phyloP scores from a whole-genome alignment of 2,329 filamentous ascomycete species.

The Aspergillus flavus region DNA sequence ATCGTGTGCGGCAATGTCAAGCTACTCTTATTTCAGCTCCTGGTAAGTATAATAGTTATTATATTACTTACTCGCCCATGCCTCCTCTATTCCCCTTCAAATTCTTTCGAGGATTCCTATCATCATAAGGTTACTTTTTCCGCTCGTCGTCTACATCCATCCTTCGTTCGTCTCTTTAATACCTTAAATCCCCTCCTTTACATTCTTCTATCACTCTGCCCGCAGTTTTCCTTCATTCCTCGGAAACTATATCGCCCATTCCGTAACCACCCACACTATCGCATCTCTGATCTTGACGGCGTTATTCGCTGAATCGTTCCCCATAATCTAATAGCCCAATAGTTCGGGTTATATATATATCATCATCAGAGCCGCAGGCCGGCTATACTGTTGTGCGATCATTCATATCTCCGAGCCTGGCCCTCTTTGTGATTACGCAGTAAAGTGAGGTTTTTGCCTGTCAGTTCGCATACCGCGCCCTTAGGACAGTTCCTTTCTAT shows the following conservation, averaged over 20 bases:
- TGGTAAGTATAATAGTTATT: constrained; percentile 19
- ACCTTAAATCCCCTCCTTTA: constrained; percentile 5
- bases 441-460: background rate
- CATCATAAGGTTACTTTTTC: background rate
- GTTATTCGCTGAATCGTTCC: background rate
- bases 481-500: constrained; percentile 30
- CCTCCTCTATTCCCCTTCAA: constrained; percentile 17
- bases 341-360: background rate
- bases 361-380: constrained; percentile 18
- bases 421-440: background rate
- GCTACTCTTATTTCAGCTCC: constrained; percentile 20
- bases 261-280: background rate
- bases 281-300: background rate
- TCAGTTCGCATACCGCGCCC: background rate
- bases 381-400: constrained; percentile 15
- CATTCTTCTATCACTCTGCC: background rate
- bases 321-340: background rate
- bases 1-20: constrained; percentile 28
- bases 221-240: background rate
- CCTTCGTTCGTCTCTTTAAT: constrained; percentile 5
- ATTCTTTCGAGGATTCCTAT: constrained; percentile 9
- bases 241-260: constrained; percentile 1
- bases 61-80: constrained; percentile 7
- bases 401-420: background rate
- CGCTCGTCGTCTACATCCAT: background rate